Conservation (phyloP, 1,139 yeast genomes). For the Pichia sorboxylosa region DNA sequence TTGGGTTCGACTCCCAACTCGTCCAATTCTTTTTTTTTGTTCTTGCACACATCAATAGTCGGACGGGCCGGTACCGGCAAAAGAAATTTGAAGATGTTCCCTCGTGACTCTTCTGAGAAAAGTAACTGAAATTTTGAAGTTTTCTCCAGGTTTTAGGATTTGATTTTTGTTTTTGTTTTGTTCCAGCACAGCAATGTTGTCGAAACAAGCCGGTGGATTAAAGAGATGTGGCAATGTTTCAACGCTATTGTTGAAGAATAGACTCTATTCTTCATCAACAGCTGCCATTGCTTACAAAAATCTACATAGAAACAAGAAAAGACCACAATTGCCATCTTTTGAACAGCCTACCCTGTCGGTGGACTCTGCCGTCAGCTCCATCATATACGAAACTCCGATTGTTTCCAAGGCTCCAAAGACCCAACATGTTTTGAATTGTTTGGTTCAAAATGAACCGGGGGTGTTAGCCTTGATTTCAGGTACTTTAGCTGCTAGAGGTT, state of each 20-base stretch:
- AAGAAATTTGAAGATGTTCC: no score
- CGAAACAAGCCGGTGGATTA: constrained; percentile 2
- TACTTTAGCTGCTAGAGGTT: constrained; percentile 94
- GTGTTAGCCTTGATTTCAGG: constrained; percentile 89
- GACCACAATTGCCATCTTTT: constrained; percentile 90
- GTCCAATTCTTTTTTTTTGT: constrained; percentile 5
- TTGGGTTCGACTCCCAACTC: constrained; percentile 45
- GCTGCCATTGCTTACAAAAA: constrained; percentile 92
- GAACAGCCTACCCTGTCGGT: constrained; percentile 95
- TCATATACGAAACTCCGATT: constrained; percentile 84
- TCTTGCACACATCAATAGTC: not conserved
- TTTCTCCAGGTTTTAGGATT: not conserved
- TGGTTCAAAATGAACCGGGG: constrained; percentile 98
- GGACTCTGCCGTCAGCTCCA: constrained; percentile 89
- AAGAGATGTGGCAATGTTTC: constrained; percentile 6
- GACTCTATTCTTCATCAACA: constrained; percentile 45
- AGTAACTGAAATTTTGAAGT: no score
- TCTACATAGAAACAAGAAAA: constrained; percentile 70
- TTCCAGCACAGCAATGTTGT: no score
- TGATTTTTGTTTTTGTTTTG: no score
- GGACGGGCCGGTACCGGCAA: constrained; percentile 6
- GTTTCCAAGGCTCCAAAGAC: constrained; percentile 57
- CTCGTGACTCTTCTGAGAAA: no score
- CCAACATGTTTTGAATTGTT: constrained; percentile 87
- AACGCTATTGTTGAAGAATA: constrained; percentile 5